Base-by-base conservation (phyloP, 176 grass and related monocot genomes). In the Avena sativa region DNA sequence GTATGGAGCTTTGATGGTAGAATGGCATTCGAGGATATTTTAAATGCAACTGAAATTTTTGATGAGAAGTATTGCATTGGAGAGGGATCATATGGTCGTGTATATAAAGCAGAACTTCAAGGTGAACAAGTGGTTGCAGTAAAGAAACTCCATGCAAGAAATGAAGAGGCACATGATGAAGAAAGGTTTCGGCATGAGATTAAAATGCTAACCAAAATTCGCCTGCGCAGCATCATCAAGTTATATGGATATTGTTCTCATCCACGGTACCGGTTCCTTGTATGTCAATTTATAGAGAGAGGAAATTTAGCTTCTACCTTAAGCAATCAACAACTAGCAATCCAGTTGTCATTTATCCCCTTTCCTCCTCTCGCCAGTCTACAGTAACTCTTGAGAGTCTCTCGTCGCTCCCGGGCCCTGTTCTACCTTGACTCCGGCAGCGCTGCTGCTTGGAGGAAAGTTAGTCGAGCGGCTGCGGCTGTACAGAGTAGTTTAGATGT, bases 1-100 rank as follows among this genome's bases (percentile, higher is more conserved):
- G 3, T 81, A 34, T 71, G 76, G 52, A 68, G 12, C 65, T 88
- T 88, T 34, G 86, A 88, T 67, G 79, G 86, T 9, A 67, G 73
- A 57, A 20, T 65, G 4, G 55, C 26, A 30, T 88, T 82, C 26
- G 52, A 82, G 32, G 79, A 88, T 48, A 82, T 88, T 11, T 20
- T 63, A 15, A 74, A 14, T 57, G 71, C 46, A 75, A 78, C 71
- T 20, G 61, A 83, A 0, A 77, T 78, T 32, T 88, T 88, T 58
- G 40, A 81, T 48, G 79, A 34, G 0, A 88, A 81, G 17, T 9
- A 77, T 28, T 82, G 57, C 49, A 57, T 88, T 32, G 86, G 86
- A n/a, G 28, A 13, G 30, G 79, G 86, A 21, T 72, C 28, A 17
- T 88, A 34, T 16, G 60, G 83, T 15, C 2, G n/a, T 16, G 55